phyloP scores from a whole-genome alignment of 2,329 filamentous ascomycete species.

The Rutstroemia sp. region DNA sequence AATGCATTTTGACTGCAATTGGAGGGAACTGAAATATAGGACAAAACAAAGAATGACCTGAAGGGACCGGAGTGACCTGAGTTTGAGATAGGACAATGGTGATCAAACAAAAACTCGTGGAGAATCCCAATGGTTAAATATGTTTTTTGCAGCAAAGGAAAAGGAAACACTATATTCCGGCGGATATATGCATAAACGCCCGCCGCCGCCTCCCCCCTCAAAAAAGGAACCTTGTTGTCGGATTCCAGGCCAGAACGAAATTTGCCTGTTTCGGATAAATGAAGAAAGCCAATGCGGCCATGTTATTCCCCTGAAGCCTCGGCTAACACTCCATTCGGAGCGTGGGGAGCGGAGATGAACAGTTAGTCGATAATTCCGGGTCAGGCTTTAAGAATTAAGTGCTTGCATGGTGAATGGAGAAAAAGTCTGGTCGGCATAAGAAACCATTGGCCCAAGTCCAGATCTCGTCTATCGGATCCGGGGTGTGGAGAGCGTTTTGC shows the following conservation, averaged over 20 bases:
- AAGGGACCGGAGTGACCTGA: constrained; percentile 3
- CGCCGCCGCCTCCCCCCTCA: not conserved
- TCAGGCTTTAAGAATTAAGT: not conserved
- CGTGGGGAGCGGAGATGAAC: not conserved
- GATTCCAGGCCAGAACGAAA: not conserved
- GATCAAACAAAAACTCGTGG: not conserved
- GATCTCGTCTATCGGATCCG: constrained; percentile 1
- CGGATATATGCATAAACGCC: not conserved
- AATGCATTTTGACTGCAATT: constrained; percentile 9
- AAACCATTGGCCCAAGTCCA: not conserved
- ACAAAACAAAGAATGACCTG: not conserved
- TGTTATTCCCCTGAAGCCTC: not conserved
- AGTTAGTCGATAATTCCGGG: not conserved
- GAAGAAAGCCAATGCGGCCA: not conserved
- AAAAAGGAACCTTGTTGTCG: not conserved
- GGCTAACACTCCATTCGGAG: not conserved
- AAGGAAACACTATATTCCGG: not conserved
- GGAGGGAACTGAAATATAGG: not conserved
- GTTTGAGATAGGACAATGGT: not conserved
- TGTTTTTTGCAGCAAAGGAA: not conserved
- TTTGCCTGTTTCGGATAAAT: constrained; percentile 11
- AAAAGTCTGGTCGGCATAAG: not conserved
- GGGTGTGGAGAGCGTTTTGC: not conserved
- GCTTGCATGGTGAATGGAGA: not conserved
- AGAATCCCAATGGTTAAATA: not conserved